phyloP scores from a whole-genome alignment of 1,284 basidiomycete species.

The Irpex sp. region DNA sequence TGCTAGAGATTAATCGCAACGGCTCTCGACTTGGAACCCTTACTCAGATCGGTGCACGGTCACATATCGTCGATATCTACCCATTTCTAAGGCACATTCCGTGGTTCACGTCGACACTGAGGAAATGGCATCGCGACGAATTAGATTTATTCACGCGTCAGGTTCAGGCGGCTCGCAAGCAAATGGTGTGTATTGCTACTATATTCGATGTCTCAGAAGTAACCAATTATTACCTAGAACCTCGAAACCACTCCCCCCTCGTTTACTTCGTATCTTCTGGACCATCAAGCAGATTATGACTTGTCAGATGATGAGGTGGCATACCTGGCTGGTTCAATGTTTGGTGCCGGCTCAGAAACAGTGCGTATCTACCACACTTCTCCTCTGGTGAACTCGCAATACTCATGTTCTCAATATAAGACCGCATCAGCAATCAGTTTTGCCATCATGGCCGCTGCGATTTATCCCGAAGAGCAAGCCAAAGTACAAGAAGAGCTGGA shows the following conservation, averaged over 20 bases:
- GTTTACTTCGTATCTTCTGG: constrained; percentile 52
- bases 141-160: constrained; percentile 47
- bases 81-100: constrained; percentile 53
- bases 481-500: constrained; percentile 60
- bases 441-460: constrained; percentile 57
- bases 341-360: constrained; percentile 63
- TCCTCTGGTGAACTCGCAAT: neutral
- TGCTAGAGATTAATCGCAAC: constrained; percentile 44
- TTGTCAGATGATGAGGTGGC: constrained; percentile 50
- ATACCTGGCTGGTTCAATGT: constrained; percentile 57
- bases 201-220: neutral
- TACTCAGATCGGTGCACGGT: constrained; percentile 43
- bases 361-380: constrained; percentile 18
- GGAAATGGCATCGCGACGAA: constrained; percentile 51
- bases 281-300: constrained; percentile 42
- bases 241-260: constrained; percentile 34
- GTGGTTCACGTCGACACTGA: constrained; percentile 46
- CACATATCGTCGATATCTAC: constrained; percentile 50
- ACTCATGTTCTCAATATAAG: constrained; percentile 15
- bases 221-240: neutral
- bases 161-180: constrained; percentile 36
- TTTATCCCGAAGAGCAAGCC: constrained; percentile 48
- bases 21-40: constrained; percentile 42
- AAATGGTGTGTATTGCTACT: constrained; percentile 34
- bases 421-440: constrained; percentile 53